A percentile compares a stretch with the other conserved stretches of the same genome.
Conservation (phyloP, 1,139 yeast genomes). For the Suhomyces ambrosiae region DNA sequence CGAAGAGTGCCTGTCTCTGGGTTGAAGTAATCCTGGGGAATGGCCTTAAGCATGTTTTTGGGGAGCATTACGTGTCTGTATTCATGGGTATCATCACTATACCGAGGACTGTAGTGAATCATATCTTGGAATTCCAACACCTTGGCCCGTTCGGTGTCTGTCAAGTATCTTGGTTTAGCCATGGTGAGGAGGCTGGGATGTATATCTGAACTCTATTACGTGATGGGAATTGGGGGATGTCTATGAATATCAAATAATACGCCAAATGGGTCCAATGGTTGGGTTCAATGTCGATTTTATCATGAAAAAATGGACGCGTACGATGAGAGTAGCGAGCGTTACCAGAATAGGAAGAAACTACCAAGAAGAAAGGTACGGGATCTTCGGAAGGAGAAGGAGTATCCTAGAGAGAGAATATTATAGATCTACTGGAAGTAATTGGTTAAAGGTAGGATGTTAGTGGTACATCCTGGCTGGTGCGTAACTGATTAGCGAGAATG, state of each 20-base stretch:
- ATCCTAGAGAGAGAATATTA: too few species aligned
- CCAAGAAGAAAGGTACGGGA: too few species aligned
- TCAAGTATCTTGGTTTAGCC: conserved; percentile 64
- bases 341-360: conserved; percentile 1
- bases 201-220: too few species aligned
- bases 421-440: too few species aligned
- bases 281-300: conserved; percentile 1
- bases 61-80: conserved; percentile 95
- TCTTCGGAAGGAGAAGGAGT: background rate
- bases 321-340: background rate
- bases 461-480: background rate
- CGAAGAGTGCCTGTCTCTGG: conserved; percentile 94
- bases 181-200: conserved; percentile 18
- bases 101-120: conserved; percentile 91
- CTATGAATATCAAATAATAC: too few species aligned
- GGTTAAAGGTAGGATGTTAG: background rate
- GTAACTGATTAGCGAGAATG: too few species aligned
- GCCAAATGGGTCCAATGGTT: too few species aligned
- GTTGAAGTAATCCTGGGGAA: conserved; percentile 95
- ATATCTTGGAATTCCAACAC: conserved; percentile 90
- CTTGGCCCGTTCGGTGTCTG: conserved; percentile 82
- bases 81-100: conserved; percentile 88
- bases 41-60: conserved; percentile 89
- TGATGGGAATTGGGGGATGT: too few species aligned
- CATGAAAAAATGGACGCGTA: conserved; percentile 3